These are phyloP conservation scores for Crotalaria pallida DNA, from an alignment of 306 rosid genomes.

Conservation along the genomic window DNA sequence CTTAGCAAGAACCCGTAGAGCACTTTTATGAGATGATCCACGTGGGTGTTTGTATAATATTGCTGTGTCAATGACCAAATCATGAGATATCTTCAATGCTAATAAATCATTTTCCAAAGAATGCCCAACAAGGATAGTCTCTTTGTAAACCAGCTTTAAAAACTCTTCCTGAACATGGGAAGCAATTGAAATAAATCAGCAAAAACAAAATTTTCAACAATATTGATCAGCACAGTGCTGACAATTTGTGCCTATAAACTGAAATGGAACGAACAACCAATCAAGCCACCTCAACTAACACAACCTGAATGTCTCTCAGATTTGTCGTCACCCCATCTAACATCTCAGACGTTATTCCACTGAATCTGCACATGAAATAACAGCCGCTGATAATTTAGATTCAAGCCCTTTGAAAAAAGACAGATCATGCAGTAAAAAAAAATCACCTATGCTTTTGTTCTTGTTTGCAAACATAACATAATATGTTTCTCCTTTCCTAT, in stretches of 20 bases:
- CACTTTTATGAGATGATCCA: constrained; percentile 65
- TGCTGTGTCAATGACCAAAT: constrained; percentile 78
- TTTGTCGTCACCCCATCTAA: constrained; percentile 75
- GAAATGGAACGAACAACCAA: constrained; percentile 15
- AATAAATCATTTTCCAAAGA: constrained; percentile 89
- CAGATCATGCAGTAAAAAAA: neutral
- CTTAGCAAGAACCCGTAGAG: constrained; percentile 75
- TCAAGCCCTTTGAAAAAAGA: neutral
- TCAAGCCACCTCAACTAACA: constrained; percentile 15
- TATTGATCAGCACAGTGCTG: constrained; percentile 14
- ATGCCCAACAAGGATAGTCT: constrained; percentile 87
- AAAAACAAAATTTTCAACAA: constrained; percentile 20
- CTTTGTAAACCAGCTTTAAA: constrained; percentile 72
- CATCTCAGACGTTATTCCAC: constrained; percentile 94
- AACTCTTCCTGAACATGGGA: constrained; percentile 61
- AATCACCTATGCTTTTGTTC: neutral
- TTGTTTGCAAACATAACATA: neutral
- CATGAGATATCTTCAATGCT: constrained; percentile 78
- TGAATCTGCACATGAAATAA: constrained; percentile 52
- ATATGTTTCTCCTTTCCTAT: neutral
- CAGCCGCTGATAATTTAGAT: neutral
- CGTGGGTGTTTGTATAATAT: constrained; percentile 72
- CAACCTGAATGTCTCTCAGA: constrained; percentile 87
- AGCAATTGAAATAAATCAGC: constrained; percentile 37
- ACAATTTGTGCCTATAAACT: neutral